Percentiles rank a stretch among this genome's conserved stretches.
phyloP scores from a whole-genome alignment of 2,329 filamentous ascomycete genomes.

The Periconia sp. region DNA sequence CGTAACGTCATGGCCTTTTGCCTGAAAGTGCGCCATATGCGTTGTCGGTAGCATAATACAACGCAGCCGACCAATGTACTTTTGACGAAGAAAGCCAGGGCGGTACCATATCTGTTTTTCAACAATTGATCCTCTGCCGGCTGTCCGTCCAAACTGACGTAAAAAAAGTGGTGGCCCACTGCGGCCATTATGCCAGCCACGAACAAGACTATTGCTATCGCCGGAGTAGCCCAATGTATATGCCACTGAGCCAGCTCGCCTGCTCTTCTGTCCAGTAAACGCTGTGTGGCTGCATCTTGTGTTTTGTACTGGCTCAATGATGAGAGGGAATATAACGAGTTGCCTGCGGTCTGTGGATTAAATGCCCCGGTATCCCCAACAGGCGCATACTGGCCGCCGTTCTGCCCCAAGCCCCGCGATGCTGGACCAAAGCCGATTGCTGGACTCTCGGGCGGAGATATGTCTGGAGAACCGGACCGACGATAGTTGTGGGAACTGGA shows the following conservation, averaged over 20 bases:
- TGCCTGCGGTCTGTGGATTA: slow-evolving; percentile 16
- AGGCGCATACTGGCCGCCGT: slow-evolving; percentile 21
- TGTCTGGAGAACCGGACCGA: slow-evolving; percentile 12
- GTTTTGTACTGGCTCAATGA: slow-evolving; percentile 29
- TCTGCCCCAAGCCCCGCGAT: slow-evolving; percentile 6
- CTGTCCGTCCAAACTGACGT: slow-evolving; percentile 30
- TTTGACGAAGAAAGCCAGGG: slow-evolving; percentile 42
- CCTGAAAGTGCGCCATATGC: slow-evolving; percentile 43
- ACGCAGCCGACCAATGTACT: slow-evolving; percentile 37
- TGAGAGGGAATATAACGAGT: slow-evolving; percentile 26
- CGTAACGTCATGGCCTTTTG: slow-evolving; percentile 40
- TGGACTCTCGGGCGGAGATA: slow-evolving; percentile 13
- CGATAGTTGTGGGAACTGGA: slow-evolving; percentile 12
- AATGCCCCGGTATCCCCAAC: slow-evolving; percentile 16
- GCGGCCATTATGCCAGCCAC: slow-evolving; percentile 33
- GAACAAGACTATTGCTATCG: slow-evolving; percentile 30
- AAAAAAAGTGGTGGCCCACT: slow-evolving; percentile 41
- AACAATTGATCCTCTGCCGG: slow-evolving; percentile 32
- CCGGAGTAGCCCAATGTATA: slow-evolving; percentile 39
- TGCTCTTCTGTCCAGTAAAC: slow-evolving; percentile 33
- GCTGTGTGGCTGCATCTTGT: slow-evolving; percentile 34
- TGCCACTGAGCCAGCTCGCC: slow-evolving; percentile 40
- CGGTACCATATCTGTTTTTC: slow-evolving; percentile 41
- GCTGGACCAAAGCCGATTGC: slow-evolving; percentile 17
- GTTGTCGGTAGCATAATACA: slow-evolving; percentile 39